Conservation (phyloP, 2,329 filamentous ascomycete species). For the Verticillium isaacii region DNA sequence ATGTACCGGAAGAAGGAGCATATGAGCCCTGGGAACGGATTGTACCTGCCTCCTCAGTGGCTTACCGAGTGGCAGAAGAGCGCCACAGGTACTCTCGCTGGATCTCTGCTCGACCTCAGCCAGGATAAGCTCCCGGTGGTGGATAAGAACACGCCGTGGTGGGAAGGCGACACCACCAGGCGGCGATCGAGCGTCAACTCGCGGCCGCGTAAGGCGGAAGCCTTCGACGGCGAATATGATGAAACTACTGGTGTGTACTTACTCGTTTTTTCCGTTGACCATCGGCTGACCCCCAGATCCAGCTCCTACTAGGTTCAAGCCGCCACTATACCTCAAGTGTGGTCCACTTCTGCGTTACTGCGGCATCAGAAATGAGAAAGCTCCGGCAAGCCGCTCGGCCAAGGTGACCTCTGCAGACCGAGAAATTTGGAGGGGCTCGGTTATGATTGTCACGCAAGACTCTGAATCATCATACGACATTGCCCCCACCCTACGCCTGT, state of each 20-base stretch:
- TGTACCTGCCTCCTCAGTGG: constrained; percentile 55
- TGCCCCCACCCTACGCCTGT: constrained; percentile 74
- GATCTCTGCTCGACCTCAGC: constrained; percentile 56
- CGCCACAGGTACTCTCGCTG: constrained; percentile 55
- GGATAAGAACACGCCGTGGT: constrained; percentile 64
- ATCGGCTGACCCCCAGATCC: neutral
- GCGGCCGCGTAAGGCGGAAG: constrained; percentile 52
- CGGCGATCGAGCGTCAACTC: constrained; percentile 41
- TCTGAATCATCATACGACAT: constrained; percentile 77
- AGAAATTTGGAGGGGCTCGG: constrained; percentile 86
- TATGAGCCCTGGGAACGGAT: constrained; percentile 43
- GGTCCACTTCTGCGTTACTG: constrained; percentile 88
- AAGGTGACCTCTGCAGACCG: constrained; percentile 42
- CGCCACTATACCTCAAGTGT: constrained; percentile 79
- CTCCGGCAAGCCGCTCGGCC: constrained; percentile 27
- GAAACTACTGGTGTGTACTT: constrained; percentile 46
- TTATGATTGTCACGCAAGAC: constrained; percentile 94
- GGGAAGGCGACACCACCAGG: constrained; percentile 56
- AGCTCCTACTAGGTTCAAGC: constrained; percentile 71
- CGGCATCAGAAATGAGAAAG: constrained; percentile 66
- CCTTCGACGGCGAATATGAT: constrained; percentile 65
- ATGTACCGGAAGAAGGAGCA: constrained; percentile 36
- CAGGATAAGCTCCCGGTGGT: constrained; percentile 23
- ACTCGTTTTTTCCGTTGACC: neutral
- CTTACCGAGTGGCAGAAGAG: constrained; percentile 72